phyloP scores from a whole-genome alignment of 176 grass and related monocot genomes.

The Echinochloa phyllopogon region DNA sequence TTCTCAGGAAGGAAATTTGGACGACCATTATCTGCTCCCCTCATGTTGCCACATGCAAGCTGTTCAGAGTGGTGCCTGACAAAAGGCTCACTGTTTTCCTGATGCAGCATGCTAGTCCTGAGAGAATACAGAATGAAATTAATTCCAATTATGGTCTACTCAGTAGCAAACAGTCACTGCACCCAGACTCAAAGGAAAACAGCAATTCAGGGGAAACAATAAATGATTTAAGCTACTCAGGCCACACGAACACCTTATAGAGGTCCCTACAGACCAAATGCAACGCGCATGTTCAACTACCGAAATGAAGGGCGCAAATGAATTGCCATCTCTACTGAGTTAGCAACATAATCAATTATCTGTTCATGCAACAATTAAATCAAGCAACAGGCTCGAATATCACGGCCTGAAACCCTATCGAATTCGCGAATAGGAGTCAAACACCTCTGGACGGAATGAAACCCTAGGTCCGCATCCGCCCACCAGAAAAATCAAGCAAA shows the following conservation, averaged over 20 bases:
- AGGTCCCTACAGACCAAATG: not conserved
- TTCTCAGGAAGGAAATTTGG: constrained; percentile 53
- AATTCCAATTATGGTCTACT: constrained; percentile 2
- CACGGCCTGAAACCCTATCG: not conserved
- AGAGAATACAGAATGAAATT: not conserved
- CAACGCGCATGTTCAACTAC: not conserved
- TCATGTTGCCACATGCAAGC: constrained; percentile 53
- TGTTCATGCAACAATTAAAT: constrained; percentile 6
- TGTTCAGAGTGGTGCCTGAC: constrained; percentile 44
- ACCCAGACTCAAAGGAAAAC: not conserved
- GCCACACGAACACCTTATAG: not conserved
- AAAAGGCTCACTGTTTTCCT: constrained; percentile 55
- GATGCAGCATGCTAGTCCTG: constrained; percentile 52
- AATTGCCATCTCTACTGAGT: not conserved
- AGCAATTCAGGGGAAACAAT: not conserved
- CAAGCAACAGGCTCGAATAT: not conserved
- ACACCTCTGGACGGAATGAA: constrained; percentile 20
- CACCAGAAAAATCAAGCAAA: constrained; percentile 23
- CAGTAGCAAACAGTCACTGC: constrained; percentile 12
- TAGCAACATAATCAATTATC: not conserved
- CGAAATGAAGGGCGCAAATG: not conserved
- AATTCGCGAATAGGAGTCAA: not conserved
- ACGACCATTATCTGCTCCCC: constrained; percentile 41
- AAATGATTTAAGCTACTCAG: not conserved
- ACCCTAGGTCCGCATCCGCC: constrained; percentile 27